A percentile compares a stretch with the other conserved stretches of the same genome.
Conservation (phyloP, 2,329 filamentous ascomycete species). For the Fusarium robinianum region DNA sequence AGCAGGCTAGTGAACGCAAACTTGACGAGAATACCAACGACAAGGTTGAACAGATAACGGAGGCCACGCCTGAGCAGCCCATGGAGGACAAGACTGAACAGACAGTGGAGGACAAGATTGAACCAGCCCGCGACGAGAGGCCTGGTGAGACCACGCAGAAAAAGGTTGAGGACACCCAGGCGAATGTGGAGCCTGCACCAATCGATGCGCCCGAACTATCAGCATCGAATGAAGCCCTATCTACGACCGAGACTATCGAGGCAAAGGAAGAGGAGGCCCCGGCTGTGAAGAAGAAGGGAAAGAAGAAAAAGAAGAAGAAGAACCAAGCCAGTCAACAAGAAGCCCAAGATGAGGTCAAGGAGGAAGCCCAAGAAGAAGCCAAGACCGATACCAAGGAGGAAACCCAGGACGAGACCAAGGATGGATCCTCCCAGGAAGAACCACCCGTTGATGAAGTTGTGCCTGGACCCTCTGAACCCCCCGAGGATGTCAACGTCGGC, state of each 20-base stretch:
- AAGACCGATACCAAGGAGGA: constrained; percentile 19
- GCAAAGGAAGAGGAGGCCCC: constrained; percentile 10
- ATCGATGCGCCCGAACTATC: background rate
- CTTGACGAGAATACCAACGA: constrained; percentile 2
- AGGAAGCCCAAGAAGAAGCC: constrained; percentile 13
- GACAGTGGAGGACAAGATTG: too few relatives aligned
- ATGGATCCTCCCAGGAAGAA: constrained; percentile 8
- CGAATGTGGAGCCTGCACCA: too few relatives aligned
- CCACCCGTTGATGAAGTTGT: background rate
- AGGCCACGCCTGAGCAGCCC: background rate
- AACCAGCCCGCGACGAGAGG: too few relatives aligned
- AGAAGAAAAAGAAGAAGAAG: constrained; percentile 44
- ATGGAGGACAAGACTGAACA: background rate
- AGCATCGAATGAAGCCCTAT: background rate
- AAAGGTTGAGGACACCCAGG: too few relatives aligned
- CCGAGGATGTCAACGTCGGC: background rate
- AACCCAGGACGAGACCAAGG: background rate
- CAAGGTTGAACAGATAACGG: background rate
- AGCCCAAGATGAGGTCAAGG: background rate
- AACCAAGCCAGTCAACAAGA: constrained; percentile 9
- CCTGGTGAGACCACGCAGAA: too few relatives aligned
- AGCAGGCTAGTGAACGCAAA: too few relatives aligned
- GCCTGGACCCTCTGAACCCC: background rate
- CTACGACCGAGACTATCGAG: constrained; percentile 10
- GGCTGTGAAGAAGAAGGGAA: constrained; percentile 38